Evolutionary conservation across 208 protist genomes (phyloP), one percentile per base, ranked within the genome.

Genomic region (Leishmania guyanensis): DNA sequence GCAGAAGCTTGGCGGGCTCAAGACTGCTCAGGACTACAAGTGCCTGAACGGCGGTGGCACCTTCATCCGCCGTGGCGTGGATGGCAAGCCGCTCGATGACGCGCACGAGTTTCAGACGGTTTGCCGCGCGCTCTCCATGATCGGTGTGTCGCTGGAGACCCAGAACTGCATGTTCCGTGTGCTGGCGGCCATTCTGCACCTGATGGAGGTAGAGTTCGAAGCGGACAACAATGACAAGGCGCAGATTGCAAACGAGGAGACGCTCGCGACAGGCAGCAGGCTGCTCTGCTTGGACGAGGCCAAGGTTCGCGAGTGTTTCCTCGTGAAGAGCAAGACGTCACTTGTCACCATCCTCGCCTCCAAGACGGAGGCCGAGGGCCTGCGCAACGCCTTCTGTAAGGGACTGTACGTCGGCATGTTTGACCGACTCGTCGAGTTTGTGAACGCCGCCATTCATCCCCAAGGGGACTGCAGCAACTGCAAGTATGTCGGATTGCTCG

Each of bases 401-500:
- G 90, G 79, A 54, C 73, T 98, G 70, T 99, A 99, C 85, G 90
- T 93, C 53, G 88, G 85, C 58, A 80, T 98, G 62, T 99, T 99
- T 78, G 91, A 96, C 81, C 93, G 92, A 79, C 78, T 99, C n/a
- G 93, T 98, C 9, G 81, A 91, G 58, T 87, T 92, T 66, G 89
- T 98, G 72, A 98, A 98, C 90, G 46, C 80, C 29, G 91, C 91
- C 68, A 95, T 97, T 79, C 81, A 78, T 48, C 91, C 92, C 9
- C 86, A 91, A 62, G 87, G 77, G 60, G 86, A 89, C 71, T 82
- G 83, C 71, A 88, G 56, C 5, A 71, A 82, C 46, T 94, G 85
- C 84, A 92, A 92, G 76, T 97, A 98, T 85, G 98, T 99, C 90
- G 97, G 97, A 39, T 87, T 99, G 39, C 93, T 99, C 58, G 98